Base-by-base conservation (phyloP, 139 green algal genomes). In the Gonium pectorale region DNA sequence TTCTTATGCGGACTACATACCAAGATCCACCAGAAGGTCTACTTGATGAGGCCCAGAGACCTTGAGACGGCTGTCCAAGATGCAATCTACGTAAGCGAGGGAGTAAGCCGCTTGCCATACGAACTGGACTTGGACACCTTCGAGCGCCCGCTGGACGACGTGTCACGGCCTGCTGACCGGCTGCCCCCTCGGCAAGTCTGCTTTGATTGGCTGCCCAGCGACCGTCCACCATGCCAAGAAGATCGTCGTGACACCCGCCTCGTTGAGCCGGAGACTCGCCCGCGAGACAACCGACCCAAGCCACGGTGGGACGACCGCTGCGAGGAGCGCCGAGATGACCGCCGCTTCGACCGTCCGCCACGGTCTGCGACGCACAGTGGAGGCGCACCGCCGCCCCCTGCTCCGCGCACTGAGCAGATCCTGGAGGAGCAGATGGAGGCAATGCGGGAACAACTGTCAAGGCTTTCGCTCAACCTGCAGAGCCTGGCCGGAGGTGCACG, bases 61-160 rank as follows among this genome's bases (percentile, higher is more conserved):
- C 37, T 80, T 9, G 56, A 60, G 35, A 9, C 41, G 27, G 72
- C 72, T 1, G 37, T 80, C 24, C 6, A 11, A 0, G 35, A 80
- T 26, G 72, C 72, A 4, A 80, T 80, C 35, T 80, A 80, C 37
- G 72, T 67, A 24, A 67, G 52, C 37, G 72, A 67, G 35, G 15
- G 7, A 3, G 1, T 3, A 9, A 5, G 31, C n/a, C n/a, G n/a
- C n/a, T n/a, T n/a, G n/a, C n/a, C n/a, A n/a, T n/a, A n/a, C n/a
- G n/a, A n/a, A n/a, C n/a, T n/a, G n/a, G n/a, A n/a, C n/a, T n/a
- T n/a, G n/a, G n/a, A n/a, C n/a, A n/a, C n/a, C 2, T 13, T 27
- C 1, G 31, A n/a, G n/a, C n/a, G n/a, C n/a, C n/a, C n/a, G n/a
- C n/a, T n/a, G n/a, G n/a, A 11, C 3, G n/a, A n/a, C n/a, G n/a